A percentile compares a stretch with the other conserved stretches of the same genome.
Conservation (phyloP, 139 green algal species). For the Chlamydomonas sp. region DNA sequence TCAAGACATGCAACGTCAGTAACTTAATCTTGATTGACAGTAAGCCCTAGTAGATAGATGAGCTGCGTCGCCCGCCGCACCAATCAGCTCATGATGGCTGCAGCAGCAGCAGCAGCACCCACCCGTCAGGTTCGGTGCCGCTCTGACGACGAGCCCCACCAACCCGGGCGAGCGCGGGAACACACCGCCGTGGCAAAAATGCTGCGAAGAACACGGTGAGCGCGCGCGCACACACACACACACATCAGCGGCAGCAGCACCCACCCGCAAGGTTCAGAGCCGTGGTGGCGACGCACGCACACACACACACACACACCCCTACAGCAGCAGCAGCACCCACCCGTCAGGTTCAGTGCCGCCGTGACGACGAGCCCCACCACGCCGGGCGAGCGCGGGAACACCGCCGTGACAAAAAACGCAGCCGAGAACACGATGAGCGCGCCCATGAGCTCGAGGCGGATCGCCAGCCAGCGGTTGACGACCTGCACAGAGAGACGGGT, state of each 20-base stretch:
- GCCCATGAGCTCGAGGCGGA: slow-evolving; percentile 91
- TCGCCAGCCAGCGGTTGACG: slow-evolving; percentile 86
- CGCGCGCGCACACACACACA: slow-evolving; percentile 34
- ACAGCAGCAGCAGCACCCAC: slow-evolving; percentile 16
- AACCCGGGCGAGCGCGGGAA: slow-evolving; percentile 61
- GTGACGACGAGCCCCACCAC: slow-evolving; percentile 86
- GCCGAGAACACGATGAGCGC: slow-evolving; percentile 43
- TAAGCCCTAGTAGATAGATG: too few relatives aligned
- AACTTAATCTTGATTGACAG: too few relatives aligned
- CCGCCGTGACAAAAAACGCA: slow-evolving; percentile 47
- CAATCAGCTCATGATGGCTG: too few relatives aligned
- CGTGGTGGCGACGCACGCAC: neutral
- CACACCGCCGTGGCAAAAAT: slow-evolving; percentile 48
- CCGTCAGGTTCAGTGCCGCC: slow-evolving; percentile 75
- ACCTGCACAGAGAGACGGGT: slow-evolving; percentile 34
- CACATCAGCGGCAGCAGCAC: neutral
- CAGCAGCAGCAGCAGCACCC: neutral
- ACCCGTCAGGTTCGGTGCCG: slow-evolving; percentile 75
- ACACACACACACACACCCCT: neutral
- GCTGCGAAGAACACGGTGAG: slow-evolving; percentile 44
- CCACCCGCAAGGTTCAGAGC: slow-evolving; percentile 30
- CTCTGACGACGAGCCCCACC: slow-evolving; percentile 81
- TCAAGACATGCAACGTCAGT: too few relatives aligned
- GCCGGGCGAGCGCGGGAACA: slow-evolving; percentile 55
- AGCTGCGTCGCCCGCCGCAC: too few relatives aligned